phyloP scores from a whole-genome alignment of 2,329 filamentous ascomycete genomes.

The Xylariaceae sp. region DNA sequence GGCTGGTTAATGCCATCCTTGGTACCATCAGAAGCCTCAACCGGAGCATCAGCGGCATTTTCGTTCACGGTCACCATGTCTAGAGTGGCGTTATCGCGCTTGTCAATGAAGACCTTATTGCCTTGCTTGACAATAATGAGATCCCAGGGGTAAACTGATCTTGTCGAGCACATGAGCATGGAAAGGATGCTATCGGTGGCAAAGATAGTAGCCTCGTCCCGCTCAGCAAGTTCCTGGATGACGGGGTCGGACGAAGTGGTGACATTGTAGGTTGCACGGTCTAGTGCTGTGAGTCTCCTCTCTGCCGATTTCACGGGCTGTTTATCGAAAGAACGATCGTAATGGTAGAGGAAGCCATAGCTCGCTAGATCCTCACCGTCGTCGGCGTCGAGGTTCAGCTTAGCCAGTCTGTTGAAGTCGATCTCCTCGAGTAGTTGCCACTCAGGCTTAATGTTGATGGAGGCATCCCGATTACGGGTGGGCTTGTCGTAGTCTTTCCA shows the following conservation, averaged over 20 bases:
- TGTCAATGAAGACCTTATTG: constrained; percentile 98
- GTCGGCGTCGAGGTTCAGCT: constrained; percentile 92
- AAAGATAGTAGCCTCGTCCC: constrained; percentile 94
- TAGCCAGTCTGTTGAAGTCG: constrained; percentile 90
- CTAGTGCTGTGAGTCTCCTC: constrained; percentile 81
- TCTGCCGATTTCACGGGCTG: constrained; percentile 83
- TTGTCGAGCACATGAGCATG: constrained; percentile 98
- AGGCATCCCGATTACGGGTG: constrained; percentile 89
- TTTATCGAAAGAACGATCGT: constrained; percentile 95
- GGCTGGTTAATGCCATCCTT: constrained; percentile 96
- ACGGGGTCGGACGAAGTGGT: constrained; percentile 94
- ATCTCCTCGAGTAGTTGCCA: constrained; percentile 98
- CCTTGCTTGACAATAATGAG: constrained; percentile 89
- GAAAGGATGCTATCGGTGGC: constrained; percentile 95
- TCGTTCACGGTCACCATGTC: constrained; percentile 99
- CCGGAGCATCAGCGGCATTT: constrained; percentile 90
- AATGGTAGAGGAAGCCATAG: constrained; percentile 98
- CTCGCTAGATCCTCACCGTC: constrained; percentile 92
- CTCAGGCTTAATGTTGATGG: constrained; percentile 91
- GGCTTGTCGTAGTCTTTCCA: constrained; percentile 99
- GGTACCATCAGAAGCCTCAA: constrained; percentile 86
- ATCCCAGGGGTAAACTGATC: constrained; percentile 98
- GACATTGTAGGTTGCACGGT: constrained; percentile 96
- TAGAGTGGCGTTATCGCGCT: constrained; percentile 89
- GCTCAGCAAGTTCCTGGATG: constrained; percentile 94